Percentiles rank a stretch among this genome's conserved stretches.
Evolutionary conservation across 163 green algal genomes (phyloP).

Genomic region (Volvox carteri): DNA sequence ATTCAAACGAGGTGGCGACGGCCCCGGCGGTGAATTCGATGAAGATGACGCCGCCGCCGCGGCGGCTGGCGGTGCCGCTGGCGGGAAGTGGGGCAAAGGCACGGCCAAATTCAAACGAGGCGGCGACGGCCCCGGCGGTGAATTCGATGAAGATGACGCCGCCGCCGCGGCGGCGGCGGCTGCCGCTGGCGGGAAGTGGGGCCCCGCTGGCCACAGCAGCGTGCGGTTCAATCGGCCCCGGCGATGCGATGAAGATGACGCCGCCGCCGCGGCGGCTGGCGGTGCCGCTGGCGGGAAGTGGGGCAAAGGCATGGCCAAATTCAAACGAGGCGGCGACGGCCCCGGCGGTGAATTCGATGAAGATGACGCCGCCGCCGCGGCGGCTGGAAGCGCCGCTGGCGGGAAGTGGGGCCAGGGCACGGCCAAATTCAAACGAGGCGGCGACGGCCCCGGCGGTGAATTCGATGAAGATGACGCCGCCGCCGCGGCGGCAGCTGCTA

Average conservation of each 20-base stretch:
- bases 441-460: not conserved
- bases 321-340: not conserved
- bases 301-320: not conserved
- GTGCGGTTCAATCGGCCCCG: constrained; percentile 21
- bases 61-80: not conserved
- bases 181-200: not conserved
- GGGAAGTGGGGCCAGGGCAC: not conserved
- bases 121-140: not conserved
- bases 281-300: not conserved
- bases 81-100: not conserved
- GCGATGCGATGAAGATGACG: not conserved
- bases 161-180: not conserved
- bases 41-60: not conserved
- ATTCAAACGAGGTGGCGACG: not conserved
- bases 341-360: not conserved
- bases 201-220: not conserved
- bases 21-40: not conserved
- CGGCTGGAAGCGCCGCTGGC: not conserved
- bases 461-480: constrained; percentile 3
- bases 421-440: constrained; percentile 1
- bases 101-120: constrained; percentile 17
- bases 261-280: not conserved
- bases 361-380: not conserved
- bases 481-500: not conserved
- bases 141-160: not conserved